These are phyloP conservation scores for Suhomyces bribrorum DNA, from an alignment of 1,139 yeast genomes.

Conservation along the genomic window DNA sequence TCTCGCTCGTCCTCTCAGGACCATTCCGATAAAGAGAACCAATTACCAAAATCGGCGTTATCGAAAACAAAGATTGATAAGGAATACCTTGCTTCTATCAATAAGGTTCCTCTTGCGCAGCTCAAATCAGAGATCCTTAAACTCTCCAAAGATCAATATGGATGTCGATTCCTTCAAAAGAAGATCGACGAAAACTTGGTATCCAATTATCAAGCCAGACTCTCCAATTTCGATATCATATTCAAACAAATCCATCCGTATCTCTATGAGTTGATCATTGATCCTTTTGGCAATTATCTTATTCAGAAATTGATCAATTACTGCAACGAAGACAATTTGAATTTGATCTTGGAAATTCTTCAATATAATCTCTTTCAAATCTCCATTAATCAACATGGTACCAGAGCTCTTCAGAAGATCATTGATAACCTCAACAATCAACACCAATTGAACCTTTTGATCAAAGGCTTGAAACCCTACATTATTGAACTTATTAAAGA, in stretches of 20 bases:
- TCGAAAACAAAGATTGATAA: constrained; percentile 36
- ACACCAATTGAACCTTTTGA: constrained; percentile 41
- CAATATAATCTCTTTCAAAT: constrained; percentile 46
- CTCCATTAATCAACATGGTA: constrained; percentile 48
- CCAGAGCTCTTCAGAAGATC: constrained; percentile 49
- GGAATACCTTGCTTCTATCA: constrained; percentile 41
- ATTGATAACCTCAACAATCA: constrained; percentile 41
- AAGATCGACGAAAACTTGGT: constrained; percentile 44
- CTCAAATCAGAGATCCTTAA: constrained; percentile 37
- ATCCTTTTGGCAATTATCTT: constrained; percentile 34
- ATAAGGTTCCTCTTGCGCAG: constrained; percentile 39
- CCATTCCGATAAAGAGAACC: constrained; percentile 12
- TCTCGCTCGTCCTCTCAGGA: constrained; percentile 8
- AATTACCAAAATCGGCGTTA: constrained; percentile 2
- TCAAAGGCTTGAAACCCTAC: constrained; percentile 58
- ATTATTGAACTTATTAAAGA: constrained; percentile 47
- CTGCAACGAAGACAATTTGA: constrained; percentile 39
- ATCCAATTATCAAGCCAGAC: constrained; percentile 32
- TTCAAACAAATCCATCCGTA: constrained; percentile 40
- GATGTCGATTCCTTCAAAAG: constrained; percentile 50
- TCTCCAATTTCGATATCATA: constrained; percentile 42
- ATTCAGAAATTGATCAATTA: constrained; percentile 32
- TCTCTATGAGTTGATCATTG: constrained; percentile 48
- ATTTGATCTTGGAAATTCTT: constrained; percentile 41
- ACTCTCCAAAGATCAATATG: constrained; percentile 49